Evolutionary conservation across 371 early-diverging fungal genomes (phyloP), one percentile per base, ranked within the genome.

Genomic region (Capillidium rhysosporum): DNA sequence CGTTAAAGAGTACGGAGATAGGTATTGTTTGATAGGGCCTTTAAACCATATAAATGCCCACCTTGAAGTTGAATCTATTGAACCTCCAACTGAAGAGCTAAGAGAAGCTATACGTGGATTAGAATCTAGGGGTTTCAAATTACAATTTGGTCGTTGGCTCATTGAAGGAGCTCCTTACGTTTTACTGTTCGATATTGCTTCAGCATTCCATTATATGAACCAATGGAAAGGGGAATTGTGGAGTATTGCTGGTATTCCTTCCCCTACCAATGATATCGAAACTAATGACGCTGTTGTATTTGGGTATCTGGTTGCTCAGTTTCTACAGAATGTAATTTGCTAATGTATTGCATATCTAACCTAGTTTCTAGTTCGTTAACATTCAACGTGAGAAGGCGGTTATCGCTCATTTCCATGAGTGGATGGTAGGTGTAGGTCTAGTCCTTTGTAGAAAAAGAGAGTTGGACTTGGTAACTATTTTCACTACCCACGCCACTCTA

Each of bases 221-320:
- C 89, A 91, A 60, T 95, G 94, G 94, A 92, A 92, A 64, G 82
- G 82, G 54, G 94, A 95, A 70, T 69, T 95, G 39, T 93, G 91
- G 90, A 79, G 73, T 57, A 70, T 75, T n/a, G 87, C 89, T 7
- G 86, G 84, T 40, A 86, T 95, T 49, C 96, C 96, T 16, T 80
- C 83, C 9, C 94, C 94, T 23, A 74, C 85, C 8, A 77, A 81
- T 62, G 96, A 95, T 64, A 69, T 64, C 26, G 96, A 95, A 59
- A 90, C 86, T 20, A 91, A 92, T 63, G 89, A 92, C 57, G 79
- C 96, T 2, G 84, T 93, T 55, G 68, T 92, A n/a, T 84, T 95
- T 65, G 96, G 96, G 3, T 95, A 92, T 54, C 69, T 92, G 21
- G 81, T 90, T 23, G 80, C 89, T 21, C 91, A 92, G 92, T 90